These are phyloP conservation scores for Lumnitzera littorea DNA, from an alignment of 345 rosid genomes.

Conservation along the genomic window DNA sequence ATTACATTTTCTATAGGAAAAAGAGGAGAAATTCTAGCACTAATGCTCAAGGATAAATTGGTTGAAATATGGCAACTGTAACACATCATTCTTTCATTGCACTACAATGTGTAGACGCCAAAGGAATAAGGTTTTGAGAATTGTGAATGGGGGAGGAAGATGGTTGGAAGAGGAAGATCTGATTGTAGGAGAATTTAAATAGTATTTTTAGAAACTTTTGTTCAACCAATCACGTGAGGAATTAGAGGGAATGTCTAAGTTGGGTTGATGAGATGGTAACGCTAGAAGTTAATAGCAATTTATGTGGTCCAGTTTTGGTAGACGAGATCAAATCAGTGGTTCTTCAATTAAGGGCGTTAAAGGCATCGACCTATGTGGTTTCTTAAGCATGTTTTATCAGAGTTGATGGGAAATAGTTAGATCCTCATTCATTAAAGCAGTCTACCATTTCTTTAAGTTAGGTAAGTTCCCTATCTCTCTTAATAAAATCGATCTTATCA, in stretches of 20 bases:
- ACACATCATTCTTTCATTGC: background rate
- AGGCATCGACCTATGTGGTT: no score
- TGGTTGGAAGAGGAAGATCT: background rate
- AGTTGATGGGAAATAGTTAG: background rate
- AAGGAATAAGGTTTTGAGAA: background rate
- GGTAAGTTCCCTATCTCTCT: background rate
- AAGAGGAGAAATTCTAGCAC: no score
- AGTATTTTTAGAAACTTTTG: background rate
- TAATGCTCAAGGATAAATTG: no score
- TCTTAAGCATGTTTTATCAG: background rate
- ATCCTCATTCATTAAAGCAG: background rate
- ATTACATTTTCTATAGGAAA: no score
- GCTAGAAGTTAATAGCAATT: background rate
- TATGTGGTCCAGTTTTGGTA: no score
- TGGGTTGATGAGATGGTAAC: background rate
- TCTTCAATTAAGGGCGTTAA: no score
- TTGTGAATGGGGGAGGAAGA: background rate
- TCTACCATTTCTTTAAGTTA: background rate
- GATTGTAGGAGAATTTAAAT: background rate
- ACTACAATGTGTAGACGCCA: background rate
- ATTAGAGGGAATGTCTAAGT: background rate
- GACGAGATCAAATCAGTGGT: no score
- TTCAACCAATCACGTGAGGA: background rate
- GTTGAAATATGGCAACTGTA: background rate
- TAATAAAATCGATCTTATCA: background rate